Base-by-base conservation (phyloP, 2,329 filamentous ascomycete species). In the Alternaria gaisen region DNA sequence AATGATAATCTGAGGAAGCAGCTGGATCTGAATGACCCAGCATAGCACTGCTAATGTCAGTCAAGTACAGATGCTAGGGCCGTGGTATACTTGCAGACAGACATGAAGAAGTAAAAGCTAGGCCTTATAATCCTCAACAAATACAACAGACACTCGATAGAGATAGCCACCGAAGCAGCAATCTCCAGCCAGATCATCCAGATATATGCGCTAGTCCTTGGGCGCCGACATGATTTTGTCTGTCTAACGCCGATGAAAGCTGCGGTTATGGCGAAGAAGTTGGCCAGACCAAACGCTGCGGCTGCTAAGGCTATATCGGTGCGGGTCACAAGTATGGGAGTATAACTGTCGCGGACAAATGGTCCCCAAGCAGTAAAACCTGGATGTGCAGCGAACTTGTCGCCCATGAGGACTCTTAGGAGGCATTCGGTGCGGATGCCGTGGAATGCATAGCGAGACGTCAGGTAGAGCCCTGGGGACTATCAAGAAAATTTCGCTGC, bases 141-240 rank as follows among this genome's bases (percentile, higher is more conserved):
- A 52, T 72, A 75, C 14, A 79, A 48, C 58, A 74, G 68, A 53
- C 75, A 76, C 26, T 82, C 72, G 26, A 82, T 58, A 5, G 72
- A 75, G 42, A 84, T 82, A 14, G 73, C 68, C 8, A 82, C 64
- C 26, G 79, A 83, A 4, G 81, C 81, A 3, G 74, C 16, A 8
- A 83, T 74, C 67, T 84, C 83, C 6, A 78, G 55, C 82, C 83
- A 84, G 52, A 84, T 77, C 80, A 84, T 80, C 73, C 78, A 80
- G 0, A 84, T 73, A 56, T 83, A 83, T 1, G 69, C 63, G 51
- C 80, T 82, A 16, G 63, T 65, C 40, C 63, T 60, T 8, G 74
- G 61, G 56, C 41, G 56, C 5, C 66, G 65, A 26, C 67, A 70
- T 14, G 57, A 44, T 55, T 48, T 71, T 48, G 54, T 79, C 63